phyloP scores from a whole-genome alignment of 345 rosid species.

The Populus deltoides region DNA sequence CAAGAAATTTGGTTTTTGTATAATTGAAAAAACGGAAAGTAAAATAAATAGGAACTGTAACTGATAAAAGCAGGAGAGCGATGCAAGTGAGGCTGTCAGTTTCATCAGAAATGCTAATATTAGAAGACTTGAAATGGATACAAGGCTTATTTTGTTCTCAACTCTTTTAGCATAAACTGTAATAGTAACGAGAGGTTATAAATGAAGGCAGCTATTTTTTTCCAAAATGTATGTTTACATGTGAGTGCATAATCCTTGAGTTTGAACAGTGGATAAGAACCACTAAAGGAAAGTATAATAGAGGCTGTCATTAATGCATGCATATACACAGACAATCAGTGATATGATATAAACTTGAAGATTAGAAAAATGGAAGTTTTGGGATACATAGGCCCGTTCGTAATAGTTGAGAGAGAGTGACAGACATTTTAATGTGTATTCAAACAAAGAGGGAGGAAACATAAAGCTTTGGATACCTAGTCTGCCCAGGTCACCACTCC shows the following conservation, averaged over 20 bases:
- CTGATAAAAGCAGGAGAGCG: not conserved
- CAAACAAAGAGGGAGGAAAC: not conserved
- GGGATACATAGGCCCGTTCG: not conserved
- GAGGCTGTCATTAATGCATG: constrained; percentile 22
- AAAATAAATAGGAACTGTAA: constrained; percentile 2
- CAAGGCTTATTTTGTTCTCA: constrained; percentile 15
- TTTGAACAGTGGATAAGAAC: constrained; percentile 21
- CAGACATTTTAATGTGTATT: not conserved
- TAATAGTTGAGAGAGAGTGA: not conserved
- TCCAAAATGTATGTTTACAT: constrained; percentile 18
- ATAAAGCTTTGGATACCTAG: constrained; percentile 42
- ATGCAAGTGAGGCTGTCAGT: constrained; percentile 1
- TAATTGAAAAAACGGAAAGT: not conserved
- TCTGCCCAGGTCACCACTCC: constrained; percentile 58
- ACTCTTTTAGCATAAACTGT: constrained; percentile 29
- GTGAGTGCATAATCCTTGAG: constrained; percentile 5
- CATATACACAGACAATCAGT: not conserved
- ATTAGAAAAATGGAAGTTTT: not conserved
- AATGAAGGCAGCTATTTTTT: constrained; percentile 30
- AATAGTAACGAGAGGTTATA: constrained; percentile 19
- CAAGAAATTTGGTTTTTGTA: not conserved
- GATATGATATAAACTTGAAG: not conserved
- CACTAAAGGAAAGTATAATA: constrained; percentile 38
- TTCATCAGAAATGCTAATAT: constrained; percentile 38
- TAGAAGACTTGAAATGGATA: constrained; percentile 26